Evolutionary conservation across 2,329 filamentous ascomycete genomes (phyloP).

Genomic region (Septoria linicola): DNA sequence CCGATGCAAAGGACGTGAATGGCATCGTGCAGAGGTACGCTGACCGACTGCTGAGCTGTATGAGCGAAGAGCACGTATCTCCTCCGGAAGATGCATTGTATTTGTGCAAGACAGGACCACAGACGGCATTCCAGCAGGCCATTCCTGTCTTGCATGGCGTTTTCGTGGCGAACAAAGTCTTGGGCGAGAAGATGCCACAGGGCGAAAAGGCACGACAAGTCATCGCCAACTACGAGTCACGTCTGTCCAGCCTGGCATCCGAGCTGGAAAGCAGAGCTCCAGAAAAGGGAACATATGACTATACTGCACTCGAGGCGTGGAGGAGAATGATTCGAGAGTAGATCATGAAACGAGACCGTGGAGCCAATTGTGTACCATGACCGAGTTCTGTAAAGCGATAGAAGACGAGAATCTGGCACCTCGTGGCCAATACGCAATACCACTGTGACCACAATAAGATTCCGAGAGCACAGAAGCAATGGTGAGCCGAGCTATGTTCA

Average conservation of each 20-base stretch:
- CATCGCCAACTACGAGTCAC: constrained; percentile 30
- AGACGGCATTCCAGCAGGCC: constrained; percentile 34
- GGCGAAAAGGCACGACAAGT: constrained; percentile 25
- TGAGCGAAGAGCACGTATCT: constrained; percentile 1
- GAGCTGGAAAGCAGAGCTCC: constrained; percentile 28
- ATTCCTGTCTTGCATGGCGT: constrained; percentile 48
- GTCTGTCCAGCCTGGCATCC: constrained; percentile 26
- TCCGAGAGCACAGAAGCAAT: no score
- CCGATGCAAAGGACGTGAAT: constrained; percentile 37
- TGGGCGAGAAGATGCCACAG: constrained; percentile 40
- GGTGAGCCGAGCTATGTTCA: no score
- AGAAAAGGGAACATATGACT: constrained; percentile 29
- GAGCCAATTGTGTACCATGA: no score
- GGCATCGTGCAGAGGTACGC: constrained; percentile 44
- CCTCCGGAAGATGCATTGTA: constrained; percentile 1
- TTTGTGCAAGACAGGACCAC: constrained; percentile 6
- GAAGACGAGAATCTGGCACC: no score
- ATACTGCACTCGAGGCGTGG: constrained; percentile 32
- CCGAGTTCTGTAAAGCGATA: no score
- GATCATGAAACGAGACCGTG: no score
- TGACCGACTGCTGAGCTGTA: constrained; percentile 38
- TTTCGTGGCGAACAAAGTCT: constrained; percentile 43
- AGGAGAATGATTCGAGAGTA: constrained; percentile 26
- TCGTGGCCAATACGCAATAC: no score
- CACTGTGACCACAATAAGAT: no score